Percentiles rank a stretch among this genome's conserved stretches.
Conservation (phyloP, 2,329 filamentous ascomycete species). For the Xylaria sp. region DNA sequence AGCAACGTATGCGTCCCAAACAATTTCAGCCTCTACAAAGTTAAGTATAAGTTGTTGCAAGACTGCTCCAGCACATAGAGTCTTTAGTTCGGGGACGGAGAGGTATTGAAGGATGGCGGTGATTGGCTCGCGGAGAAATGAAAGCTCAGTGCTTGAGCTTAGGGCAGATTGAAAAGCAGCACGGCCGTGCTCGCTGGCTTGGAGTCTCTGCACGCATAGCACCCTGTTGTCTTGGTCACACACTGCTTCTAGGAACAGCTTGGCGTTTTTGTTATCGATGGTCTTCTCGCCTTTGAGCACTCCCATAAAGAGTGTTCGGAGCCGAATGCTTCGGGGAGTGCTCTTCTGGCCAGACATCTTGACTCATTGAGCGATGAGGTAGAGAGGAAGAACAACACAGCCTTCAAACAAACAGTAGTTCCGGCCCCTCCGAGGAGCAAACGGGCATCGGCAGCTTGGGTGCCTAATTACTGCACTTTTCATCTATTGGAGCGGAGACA, state of each 20-base stretch:
- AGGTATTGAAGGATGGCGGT: constrained; percentile 18
- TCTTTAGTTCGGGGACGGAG: constrained; percentile 15
- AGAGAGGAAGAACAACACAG: background rate
- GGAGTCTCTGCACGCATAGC: constrained; percentile 27
- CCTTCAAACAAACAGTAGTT: background rate
- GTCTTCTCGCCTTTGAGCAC: constrained; percentile 29
- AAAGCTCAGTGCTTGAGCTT: constrained; percentile 17
- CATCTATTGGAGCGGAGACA: constrained; percentile 25
- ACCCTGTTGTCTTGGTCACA: constrained; percentile 27
- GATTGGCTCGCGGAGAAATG: constrained; percentile 43
- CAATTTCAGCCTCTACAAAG: constrained; percentile 24
- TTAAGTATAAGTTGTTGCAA: constrained; percentile 19
- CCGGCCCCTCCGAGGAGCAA: background rate
- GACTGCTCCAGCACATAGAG: constrained; percentile 20
- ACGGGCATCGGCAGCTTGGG: background rate
- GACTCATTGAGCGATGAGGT: background rate
- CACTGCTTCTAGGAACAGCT: constrained; percentile 29
- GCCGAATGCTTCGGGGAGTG: constrained; percentile 13
- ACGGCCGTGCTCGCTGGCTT: constrained; percentile 28
- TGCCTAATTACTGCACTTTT: background rate
- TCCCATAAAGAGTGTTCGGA: constrained; percentile 21
- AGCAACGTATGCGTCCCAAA: constrained; percentile 21
- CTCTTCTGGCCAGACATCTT: constrained; percentile 28
- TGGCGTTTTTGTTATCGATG: constrained; percentile 25
- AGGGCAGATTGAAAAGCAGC: constrained; percentile 22